phyloP scores from a whole-genome alignment of 2,329 filamentous ascomycete genomes.

The Colletotrichum sp. region DNA sequence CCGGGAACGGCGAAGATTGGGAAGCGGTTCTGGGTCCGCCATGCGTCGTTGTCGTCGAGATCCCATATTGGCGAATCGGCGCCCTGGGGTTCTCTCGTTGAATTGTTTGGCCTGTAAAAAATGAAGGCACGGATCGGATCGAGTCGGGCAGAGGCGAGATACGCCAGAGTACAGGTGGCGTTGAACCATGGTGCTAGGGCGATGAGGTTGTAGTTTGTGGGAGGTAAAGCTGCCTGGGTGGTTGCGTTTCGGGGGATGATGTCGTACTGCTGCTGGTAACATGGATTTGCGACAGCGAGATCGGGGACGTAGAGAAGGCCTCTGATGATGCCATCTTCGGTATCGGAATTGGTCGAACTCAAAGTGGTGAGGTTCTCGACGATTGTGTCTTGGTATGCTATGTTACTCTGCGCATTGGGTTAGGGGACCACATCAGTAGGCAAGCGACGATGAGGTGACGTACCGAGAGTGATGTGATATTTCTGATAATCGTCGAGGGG shows the following conservation, averaged over 20 bases:
- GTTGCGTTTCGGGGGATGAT: conserved; percentile 80
- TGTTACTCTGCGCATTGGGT: conserved; percentile 30
- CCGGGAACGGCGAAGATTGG: conserved; percentile 86
- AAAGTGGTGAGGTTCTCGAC: conserved; percentile 74
- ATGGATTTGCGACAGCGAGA: conserved; percentile 62
- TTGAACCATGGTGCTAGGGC: conserved; percentile 89
- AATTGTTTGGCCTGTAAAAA: conserved; percentile 65
- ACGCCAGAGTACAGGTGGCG: conserved; percentile 73
- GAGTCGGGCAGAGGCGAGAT: conserved; percentile 65
- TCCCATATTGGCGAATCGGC: conserved; percentile 72
- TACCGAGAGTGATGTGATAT: conserved; percentile 62
- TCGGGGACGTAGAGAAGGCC: conserved; percentile 88
- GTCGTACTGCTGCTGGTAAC: conserved; percentile 65
- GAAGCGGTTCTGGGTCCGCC: conserved; percentile 74
- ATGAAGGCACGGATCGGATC: conserved; percentile 68
- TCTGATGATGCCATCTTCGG: conserved; percentile 66
- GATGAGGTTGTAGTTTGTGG: conserved; percentile 74
- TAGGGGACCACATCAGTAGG: neutral
- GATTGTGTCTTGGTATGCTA: conserved; percentile 59
- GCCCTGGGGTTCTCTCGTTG: conserved; percentile 67
- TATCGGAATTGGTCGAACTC: conserved; percentile 68
- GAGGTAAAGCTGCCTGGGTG: conserved; percentile 70
- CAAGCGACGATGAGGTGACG: conserved; percentile 29
- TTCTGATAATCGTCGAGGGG: conserved; percentile 59
- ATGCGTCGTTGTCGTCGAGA: conserved; percentile 71